These are phyloP conservation scores for Boletales sp. DNA, from an alignment of 768 basidiomycete genomes.

Conservation along the genomic window DNA sequence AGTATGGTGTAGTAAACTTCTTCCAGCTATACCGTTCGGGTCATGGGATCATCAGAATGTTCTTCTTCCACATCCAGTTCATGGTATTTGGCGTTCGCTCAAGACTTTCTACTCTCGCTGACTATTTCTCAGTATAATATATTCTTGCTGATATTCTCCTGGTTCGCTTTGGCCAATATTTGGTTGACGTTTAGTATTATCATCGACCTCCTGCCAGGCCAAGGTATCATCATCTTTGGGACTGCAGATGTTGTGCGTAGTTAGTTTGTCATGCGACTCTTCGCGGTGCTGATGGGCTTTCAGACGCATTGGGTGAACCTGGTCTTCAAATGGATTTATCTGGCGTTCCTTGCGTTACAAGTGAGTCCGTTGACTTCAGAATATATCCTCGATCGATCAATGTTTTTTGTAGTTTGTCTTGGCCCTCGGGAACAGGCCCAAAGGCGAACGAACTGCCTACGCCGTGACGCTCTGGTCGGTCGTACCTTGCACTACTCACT, in stretches of 20 bases:
- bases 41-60: conserved; percentile 89
- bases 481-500: not conserved
- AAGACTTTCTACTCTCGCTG: not conserved
- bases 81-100: conserved; percentile 49
- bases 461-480: conserved; percentile 66
- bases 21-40: conserved; percentile 82
- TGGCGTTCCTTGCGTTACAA: conserved; percentile 80
- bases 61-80: conserved; percentile 94
- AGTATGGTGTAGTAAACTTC: conserved; percentile 94
- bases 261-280: conserved; percentile 13
- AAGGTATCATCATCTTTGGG: conserved; percentile 62
- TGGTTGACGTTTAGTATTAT: conserved; percentile 97
- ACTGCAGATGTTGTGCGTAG: conserved; percentile 58
- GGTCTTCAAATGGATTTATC: conserved; percentile 81
- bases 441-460: conserved; percentile 79
- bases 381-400: not conserved
- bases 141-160: conserved; percentile 81
- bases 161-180: conserved; percentile 90
- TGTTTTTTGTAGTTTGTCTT: conserved; percentile 50
- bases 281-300: not conserved
- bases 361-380: conserved; percentile 25
- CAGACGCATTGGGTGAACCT: conserved; percentile 87
- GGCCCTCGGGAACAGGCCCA: conserved; percentile 79
- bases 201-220: conserved; percentile 75
- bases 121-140: conserved; percentile 65